Base-by-base conservation (phyloP, 805 yeast species). In the Nadsonia fulvescens region DNA sequence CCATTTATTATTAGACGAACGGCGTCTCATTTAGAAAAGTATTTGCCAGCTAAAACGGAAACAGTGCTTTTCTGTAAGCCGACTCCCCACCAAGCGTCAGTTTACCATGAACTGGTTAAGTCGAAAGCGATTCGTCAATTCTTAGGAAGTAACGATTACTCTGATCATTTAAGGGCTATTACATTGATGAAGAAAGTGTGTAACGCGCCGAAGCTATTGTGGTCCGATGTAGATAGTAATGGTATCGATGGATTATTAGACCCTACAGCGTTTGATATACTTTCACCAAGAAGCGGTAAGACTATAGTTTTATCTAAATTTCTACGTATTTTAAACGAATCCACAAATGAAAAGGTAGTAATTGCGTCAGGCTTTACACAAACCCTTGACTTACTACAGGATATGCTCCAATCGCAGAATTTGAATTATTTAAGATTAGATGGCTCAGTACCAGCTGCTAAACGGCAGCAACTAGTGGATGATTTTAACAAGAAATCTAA, bases 311-410 rank as follows among this genome's bases (percentile, higher is more conserved):
- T 86, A 5, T 56, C 68, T 17, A 59, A 64, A 3, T 44, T 83
- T 6, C 36, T 89, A 4, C 44, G 54, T 2, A 62, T 63, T 22
- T 57, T 79, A 3, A 44, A 46, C 14, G 32, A 39, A 2, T 36
- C 41, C 3, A 47, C 60, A 1, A 52, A 58, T 5, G 95, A 86
- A 41, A 86, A 83, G 43, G 67, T 74, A 3, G 94, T 86, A 1
- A 48, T 86, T 14, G 76, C 83, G 1, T 82, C 94, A 0, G 81
- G 86, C 35, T 83, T 70, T 35, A 86, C 95, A 0, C 74, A 77
- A 39, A 81, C 93, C 0, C 56, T 86, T 17, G 93, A 86, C 42
- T 47, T 89, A 4, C 49, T 83, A 10, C 81, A 79, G 41, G 23
- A 19, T 46, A 37, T 74, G 3, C 41, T 82, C 22, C 47, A 46